Evolutionary conservation across 2,329 filamentous ascomycete species (phyloP).

Genomic region (Neofusicoccum parvum): DNA sequence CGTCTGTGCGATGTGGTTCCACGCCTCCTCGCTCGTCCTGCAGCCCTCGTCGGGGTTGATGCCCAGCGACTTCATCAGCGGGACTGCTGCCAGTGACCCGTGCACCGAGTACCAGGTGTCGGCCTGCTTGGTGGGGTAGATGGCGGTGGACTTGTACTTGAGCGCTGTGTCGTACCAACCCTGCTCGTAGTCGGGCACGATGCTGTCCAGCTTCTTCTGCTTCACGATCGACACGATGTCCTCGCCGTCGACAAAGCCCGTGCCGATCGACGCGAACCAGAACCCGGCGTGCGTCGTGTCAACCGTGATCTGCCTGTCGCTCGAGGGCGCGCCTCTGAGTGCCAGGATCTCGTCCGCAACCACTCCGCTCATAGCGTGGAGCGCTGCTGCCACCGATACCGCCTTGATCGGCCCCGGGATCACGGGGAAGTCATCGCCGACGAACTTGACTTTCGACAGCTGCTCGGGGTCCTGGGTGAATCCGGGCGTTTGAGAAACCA

Average conservation of each 20-base stretch:
- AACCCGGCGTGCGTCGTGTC: slow-evolving; percentile 52
- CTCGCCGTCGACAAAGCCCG: slow-evolving; percentile 43
- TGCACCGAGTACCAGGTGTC: slow-evolving; percentile 55
- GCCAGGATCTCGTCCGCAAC: slow-evolving; percentile 45
- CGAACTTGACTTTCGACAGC: slow-evolving; percentile 42
- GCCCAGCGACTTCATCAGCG: slow-evolving; percentile 50
- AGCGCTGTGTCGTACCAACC: slow-evolving; percentile 41
- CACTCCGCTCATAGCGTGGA: slow-evolving; percentile 49
- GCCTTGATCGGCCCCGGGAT: slow-evolving; percentile 50
- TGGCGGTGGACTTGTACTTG: slow-evolving; percentile 35
- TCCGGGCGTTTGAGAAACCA: slow-evolving; percentile 43
- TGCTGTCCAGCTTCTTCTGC: slow-evolving; percentile 31
- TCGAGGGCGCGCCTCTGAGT: slow-evolving; percentile 27
- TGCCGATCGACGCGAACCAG: slow-evolving; percentile 47
- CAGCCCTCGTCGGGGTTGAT: slow-evolving; percentile 40
- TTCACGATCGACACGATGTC: slow-evolving; percentile 33
- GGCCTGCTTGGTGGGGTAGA: slow-evolving; percentile 51
- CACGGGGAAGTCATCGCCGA: slow-evolving; percentile 42
- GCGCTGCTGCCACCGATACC: slow-evolving; percentile 43
- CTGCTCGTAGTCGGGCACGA: slow-evolving; percentile 44
- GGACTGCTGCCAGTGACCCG: slow-evolving; percentile 50
- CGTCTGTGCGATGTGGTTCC: slow-evolving; percentile 10
- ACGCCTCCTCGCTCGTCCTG: slow-evolving; percentile 30
- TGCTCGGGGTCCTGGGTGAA: slow-evolving; percentile 41
- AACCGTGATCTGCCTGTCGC: slow-evolving; percentile 39